Percentiles rank a stretch among this genome's conserved stretches.
phyloP scores from a whole-genome alignment of 805 yeast genomes.

The Metschnikowia cerradonensis region DNA sequence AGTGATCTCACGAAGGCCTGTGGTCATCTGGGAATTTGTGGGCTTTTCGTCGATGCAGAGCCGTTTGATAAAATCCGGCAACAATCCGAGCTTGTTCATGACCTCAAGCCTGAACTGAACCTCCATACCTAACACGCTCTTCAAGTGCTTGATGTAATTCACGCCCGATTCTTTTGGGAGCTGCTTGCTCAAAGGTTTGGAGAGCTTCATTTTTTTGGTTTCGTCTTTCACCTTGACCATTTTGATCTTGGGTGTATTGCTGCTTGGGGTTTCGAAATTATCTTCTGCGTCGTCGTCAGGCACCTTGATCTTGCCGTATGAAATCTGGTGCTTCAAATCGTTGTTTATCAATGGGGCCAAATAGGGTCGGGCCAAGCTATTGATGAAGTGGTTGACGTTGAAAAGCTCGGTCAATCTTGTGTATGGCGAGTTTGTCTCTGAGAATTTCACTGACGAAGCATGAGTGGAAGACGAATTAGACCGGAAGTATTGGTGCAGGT shows the following conservation, averaged over 20 bases:
- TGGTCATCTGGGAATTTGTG: constrained; percentile 63
- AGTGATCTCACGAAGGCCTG: constrained; percentile 67
- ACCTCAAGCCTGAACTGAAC: constrained; percentile 80
- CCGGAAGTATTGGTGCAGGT: constrained; percentile 41
- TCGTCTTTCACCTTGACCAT: constrained; percentile 14
- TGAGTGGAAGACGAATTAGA: constrained; percentile 15
- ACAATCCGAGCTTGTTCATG: constrained; percentile 70
- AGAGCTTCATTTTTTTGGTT: constrained; percentile 8
- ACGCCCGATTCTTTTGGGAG: constrained; percentile 32
- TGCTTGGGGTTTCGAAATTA: constrained; percentile 2
- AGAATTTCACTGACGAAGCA: constrained; percentile 49
- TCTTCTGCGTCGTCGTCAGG: constrained; percentile 7
- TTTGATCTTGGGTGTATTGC: constrained; percentile 9
- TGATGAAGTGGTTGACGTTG: constrained; percentile 90
- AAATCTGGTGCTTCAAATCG: constrained; percentile 68
- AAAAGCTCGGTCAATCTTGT: constrained; percentile 86
- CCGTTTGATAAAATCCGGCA: constrained; percentile 67
- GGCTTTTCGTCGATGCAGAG: constrained; percentile 81
- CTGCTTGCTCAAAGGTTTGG: constrained; percentile 15
- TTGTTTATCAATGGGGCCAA: constrained; percentile 84
- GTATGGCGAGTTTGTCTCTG: constrained; percentile 54
- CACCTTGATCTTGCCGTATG: constrained; percentile 27
- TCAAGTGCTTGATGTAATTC: constrained; percentile 32
- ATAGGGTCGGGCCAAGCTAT: constrained; percentile 90
- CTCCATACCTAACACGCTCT: constrained; percentile 67